Evolutionary conservation across 2,329 filamentous ascomycete genomes (phyloP), one percentile per base, ranked within the genome.

Genomic region (Lachnellula hyalina): DNA sequence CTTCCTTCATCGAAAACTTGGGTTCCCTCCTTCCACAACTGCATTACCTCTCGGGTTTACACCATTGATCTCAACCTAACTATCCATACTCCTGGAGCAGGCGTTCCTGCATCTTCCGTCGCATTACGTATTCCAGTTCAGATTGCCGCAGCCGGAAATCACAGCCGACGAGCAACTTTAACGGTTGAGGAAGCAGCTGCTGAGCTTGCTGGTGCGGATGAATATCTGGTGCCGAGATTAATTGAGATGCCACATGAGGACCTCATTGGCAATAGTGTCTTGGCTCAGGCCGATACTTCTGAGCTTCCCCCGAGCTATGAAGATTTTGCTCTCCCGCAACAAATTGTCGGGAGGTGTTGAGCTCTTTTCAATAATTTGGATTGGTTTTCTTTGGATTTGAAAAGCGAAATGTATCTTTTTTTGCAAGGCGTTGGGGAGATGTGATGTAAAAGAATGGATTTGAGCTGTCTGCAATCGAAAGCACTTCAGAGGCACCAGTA

Each of bases 11-110:
- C 73, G 58, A 86, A 85, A 62, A 72, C 77, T 25, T 86, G 86
- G 67, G 72, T 86, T 19, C 86, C 86, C 1, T 85, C 84, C 2
- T 90, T 89, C 71, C 83, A 88, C 72, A 78, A 80, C 40, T 90
- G 86, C 67, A 77, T 89, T 51, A 72, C 83, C 45, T 83, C 81
- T n/a, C 77, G 86, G 51, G 72, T 76, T 17, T 89, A 90, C 67
- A 69, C 74, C 4, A 75, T 90, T 14, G 79, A 83, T 51, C 70
- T 89, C 54, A 73, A 75, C 14, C 69, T 89, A 21, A 75, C 78
- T 3, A 75, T 81, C 49, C 76, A 80, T 61, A 76, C 77, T 0
- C 75, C 77, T 0, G 73, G 73, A 19, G 69, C 74, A 47, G 66
- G 64, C 6, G 57, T 68, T 68, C 73, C 51, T 70, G 68, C 53